These are phyloP conservation scores for Calophaca sinica DNA, from an alignment of 306 rosid species.

Conservation along the genomic window DNA sequence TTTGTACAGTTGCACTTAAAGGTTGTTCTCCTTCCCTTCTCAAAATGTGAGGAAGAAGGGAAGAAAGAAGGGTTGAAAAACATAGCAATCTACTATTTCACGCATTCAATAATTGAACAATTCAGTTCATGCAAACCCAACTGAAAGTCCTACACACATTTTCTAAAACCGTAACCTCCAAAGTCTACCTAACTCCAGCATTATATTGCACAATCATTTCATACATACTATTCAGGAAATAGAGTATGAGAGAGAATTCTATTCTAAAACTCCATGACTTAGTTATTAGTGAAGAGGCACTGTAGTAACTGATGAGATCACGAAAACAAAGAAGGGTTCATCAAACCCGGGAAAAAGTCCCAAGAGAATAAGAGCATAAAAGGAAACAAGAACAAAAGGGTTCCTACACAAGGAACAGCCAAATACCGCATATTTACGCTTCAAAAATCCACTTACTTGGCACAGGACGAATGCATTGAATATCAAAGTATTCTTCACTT, in stretches of 20 bases:
- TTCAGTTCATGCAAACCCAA: slow-evolving; percentile 29
- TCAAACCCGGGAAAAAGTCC: neutral
- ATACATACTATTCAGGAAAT: slow-evolving; percentile 8
- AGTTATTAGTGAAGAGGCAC: neutral
- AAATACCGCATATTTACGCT: slow-evolving; percentile 33
- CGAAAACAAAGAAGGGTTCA: slow-evolving; percentile 19
- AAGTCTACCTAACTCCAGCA: slow-evolving; percentile 24
- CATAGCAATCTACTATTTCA: slow-evolving; percentile 1
- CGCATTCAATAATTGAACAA: slow-evolving; percentile 34
- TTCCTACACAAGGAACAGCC: slow-evolving; percentile 8
- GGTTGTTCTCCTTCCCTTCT: neutral
- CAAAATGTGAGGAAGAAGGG: slow-evolving; percentile 14
- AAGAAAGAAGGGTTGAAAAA: neutral
- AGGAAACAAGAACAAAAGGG: neutral
- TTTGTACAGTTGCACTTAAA: neutral
- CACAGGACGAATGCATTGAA: slow-evolving; percentile 94
- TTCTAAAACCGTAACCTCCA: slow-evolving; percentile 12
- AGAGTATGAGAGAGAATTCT: neutral
- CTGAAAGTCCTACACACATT: slow-evolving; percentile 7
- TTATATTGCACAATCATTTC: slow-evolving; percentile 22
- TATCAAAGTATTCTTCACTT: slow-evolving; percentile 80
- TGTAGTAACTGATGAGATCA: slow-evolving; percentile 9
- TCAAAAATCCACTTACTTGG: slow-evolving; percentile 66
- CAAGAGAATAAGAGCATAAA: slow-evolving; percentile 11
- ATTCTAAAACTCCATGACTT: neutral